Conservation (phyloP, 2,329 filamentous ascomycete species). For the Diaporthe sp. region DNA sequence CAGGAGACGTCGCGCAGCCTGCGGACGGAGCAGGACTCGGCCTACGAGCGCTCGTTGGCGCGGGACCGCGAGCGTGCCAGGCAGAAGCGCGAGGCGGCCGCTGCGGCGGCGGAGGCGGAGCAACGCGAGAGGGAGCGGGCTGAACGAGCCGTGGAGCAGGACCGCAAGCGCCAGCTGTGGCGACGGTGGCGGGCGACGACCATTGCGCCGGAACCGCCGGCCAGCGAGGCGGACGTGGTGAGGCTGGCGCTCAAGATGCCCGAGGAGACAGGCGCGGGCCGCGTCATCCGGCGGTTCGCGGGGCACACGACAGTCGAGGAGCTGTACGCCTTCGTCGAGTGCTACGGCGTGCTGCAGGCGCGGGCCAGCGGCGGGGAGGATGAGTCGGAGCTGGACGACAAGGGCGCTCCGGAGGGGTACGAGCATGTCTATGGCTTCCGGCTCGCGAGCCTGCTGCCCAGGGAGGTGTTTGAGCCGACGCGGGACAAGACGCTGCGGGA, state of each 20-base stretch:
- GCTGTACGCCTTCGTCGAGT: slow-evolving; percentile 96
- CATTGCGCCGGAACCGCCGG: slow-evolving; percentile 77
- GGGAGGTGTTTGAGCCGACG: slow-evolving; percentile 82
- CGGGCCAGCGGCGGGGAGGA: slow-evolving; percentile 44
- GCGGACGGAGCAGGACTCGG: slow-evolving; percentile 90
- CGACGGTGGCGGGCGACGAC: slow-evolving; percentile 80
- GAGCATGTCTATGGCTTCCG: slow-evolving; percentile 87
- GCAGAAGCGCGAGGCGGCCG: slow-evolving; percentile 81
- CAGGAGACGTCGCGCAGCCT: slow-evolving; percentile 86
- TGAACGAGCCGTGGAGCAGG: slow-evolving; percentile 69
- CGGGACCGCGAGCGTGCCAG: slow-evolving; percentile 88
- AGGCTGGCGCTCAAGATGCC: slow-evolving; percentile 79
- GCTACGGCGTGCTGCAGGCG: slow-evolving; percentile 76
- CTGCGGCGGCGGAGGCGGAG: slow-evolving; percentile 75
- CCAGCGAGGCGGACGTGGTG: slow-evolving; percentile 76
- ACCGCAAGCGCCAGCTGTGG: slow-evolving; percentile 75
- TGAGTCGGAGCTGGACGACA: slow-evolving; percentile 50
- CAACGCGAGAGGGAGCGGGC: slow-evolving; percentile 72
- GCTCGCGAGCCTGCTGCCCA: slow-evolving; percentile 87
- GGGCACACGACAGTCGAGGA: slow-evolving; percentile 83
- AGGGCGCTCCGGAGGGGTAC: slow-evolving; percentile 75
- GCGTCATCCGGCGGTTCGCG: slow-evolving; percentile 83
- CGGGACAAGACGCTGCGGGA: slow-evolving; percentile 76
- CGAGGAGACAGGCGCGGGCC: slow-evolving; percentile 71
- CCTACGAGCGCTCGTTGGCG: slow-evolving; percentile 92